phyloP scores from a whole-genome alignment of 257 asterid genomes.

The Scutellaria galericulata region DNA sequence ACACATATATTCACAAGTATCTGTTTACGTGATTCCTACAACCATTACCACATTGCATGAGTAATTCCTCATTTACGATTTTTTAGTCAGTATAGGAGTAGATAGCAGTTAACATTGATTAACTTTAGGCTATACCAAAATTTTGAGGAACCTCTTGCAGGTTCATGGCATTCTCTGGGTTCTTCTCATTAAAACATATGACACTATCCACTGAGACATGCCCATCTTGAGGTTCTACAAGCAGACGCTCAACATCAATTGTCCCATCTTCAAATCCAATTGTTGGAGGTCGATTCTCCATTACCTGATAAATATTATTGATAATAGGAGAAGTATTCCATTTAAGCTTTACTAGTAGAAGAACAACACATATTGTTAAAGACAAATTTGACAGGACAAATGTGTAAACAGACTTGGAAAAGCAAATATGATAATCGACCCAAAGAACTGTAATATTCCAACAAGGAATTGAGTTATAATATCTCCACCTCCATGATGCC shows the following conservation, averaged over 20 bases:
- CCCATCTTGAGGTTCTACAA: slow-evolving; percentile 67
- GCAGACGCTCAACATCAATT: slow-evolving; percentile 63
- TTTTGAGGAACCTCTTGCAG: slow-evolving; percentile 56
- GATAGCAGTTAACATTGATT: slow-evolving; percentile 31
- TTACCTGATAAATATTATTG: slow-evolving; percentile 55
- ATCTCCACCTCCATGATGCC: background rate
- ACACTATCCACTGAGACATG: slow-evolving; percentile 68
- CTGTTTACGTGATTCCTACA: slow-evolving; percentile 18
- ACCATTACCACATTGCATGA: slow-evolving; percentile 22
- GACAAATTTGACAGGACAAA: slow-evolving; percentile 13
- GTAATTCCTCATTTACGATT: slow-evolving; percentile 21
- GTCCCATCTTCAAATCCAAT: slow-evolving; percentile 65
- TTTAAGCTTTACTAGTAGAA: slow-evolving; percentile 29
- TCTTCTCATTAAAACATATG: slow-evolving; percentile 61
- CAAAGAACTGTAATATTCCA: background rate
- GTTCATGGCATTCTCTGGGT: slow-evolving; percentile 51
- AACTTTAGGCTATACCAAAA: slow-evolving; percentile 57
- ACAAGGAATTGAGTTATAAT: background rate
- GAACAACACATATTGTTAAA: slow-evolving; percentile 10
- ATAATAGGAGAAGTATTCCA: slow-evolving; percentile 25
- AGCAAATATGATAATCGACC: background rate
- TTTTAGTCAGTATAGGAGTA: slow-evolving; percentile 9
- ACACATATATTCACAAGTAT: background rate
- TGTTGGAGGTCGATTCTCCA: slow-evolving; percentile 62
- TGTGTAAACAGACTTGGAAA: background rate